Evolutionary conservation across 169 alveolate species (phyloP), one percentile per base, ranked within the genome.

Genomic region (Cryptosporidium tyzzeri): DNA sequence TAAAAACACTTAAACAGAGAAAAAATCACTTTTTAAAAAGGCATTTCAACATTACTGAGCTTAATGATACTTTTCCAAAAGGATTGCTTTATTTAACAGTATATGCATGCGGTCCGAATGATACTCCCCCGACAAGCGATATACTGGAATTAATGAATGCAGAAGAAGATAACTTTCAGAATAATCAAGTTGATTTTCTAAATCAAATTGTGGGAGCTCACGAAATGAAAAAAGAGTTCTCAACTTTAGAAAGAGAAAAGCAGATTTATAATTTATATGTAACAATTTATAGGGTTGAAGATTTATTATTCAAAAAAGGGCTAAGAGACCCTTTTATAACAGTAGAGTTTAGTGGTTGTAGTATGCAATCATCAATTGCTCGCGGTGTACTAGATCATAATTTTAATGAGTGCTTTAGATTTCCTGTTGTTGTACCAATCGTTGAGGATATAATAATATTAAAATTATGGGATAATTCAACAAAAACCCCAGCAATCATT

Each of bases 391-490:
- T 65, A 21, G 94, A 96, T 59, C 95, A 94, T 85, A 93, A 96
- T 62, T 96, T 95, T 92, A 96, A 96, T 92, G 97, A 96, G 75
- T 95, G 97, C 85, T 95, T 96, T 87, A 91, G 96, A 84, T 93
- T 96, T 39, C 98, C 98, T 21, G 95, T 96, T 31, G 73, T 95
- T 45, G 95, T 96, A 26, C 97, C 98, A 16, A 91, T 96, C 21
- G 93, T 95, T 53, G 98, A 96, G 71, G 98, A 96, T 71, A 91
- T 94, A 67, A 95, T 96, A 12, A 70, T 96, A 51, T 74, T 96
- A 44, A 95, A 95, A 91, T 86, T 96, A 21, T 96, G 98, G 98
- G 97, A 94, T 91, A 31, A 91, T 70, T 85, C 84, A 68, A 85
- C 84, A 84, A 75, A 67, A 61, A 69, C 91, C 91, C 86, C 93